Percentiles rank a stretch among this genome's conserved stretches.
phyloP scores from a whole-genome alignment of 331 rosid species.

The Rosa hybrid region DNA sequence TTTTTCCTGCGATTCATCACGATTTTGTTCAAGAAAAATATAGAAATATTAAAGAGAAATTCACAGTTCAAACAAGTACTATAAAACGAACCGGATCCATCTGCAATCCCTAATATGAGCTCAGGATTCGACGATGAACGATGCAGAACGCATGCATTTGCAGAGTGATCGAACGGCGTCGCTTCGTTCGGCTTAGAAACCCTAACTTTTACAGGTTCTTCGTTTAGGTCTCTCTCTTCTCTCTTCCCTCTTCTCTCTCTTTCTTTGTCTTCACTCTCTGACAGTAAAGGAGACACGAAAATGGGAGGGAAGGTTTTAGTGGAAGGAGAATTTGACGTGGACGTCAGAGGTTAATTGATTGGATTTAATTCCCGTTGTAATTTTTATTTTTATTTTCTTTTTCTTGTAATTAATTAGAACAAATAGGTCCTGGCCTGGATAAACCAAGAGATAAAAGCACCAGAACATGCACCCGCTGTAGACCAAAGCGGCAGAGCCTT shows the following conservation, averaged over 20 bases:
- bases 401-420: not conserved
- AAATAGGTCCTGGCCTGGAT: too few relatives aligned
- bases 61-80: too few relatives aligned
- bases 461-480: too few relatives aligned
- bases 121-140: too few relatives aligned
- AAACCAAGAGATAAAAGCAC: too few relatives aligned
- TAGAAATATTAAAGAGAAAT: too few relatives aligned
- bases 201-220: not conserved
- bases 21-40: too few relatives aligned
- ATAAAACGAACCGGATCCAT: too few relatives aligned
- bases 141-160: not conserved
- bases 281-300: not conserved
- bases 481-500: too few relatives aligned
- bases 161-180: constrained; percentile 1
- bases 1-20: too few relatives aligned
- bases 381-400: not conserved
- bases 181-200: not conserved
- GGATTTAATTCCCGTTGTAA: not conserved
- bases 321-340: not conserved
- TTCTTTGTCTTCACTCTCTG: not conserved
- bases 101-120: too few relatives aligned
- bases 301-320: constrained; percentile 14
- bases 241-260: not conserved
- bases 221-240: not conserved
- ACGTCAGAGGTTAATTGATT: not conserved